Conservation (phyloP, 1,284 basidiomycete species). For the Macrocybe sp. region DNA sequence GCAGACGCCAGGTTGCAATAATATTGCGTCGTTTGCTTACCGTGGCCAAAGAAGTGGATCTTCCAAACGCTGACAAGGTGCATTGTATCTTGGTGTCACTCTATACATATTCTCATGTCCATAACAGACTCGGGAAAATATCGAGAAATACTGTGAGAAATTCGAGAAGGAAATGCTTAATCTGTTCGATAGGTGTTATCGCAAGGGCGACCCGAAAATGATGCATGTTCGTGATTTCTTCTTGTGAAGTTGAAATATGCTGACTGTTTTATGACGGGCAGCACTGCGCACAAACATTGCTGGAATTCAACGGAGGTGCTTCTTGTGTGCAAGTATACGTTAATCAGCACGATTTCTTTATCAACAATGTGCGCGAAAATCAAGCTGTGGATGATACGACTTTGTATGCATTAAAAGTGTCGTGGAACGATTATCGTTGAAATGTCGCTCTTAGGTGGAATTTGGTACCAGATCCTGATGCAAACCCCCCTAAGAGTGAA, state of each 20-base stretch:
- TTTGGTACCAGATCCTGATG: slow-evolving; percentile 74
- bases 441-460: slow-evolving; percentile 61
- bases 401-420: slow-evolving; percentile 44
- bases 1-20: slow-evolving; percentile 85
- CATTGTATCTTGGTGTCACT: slow-evolving; percentile 1
- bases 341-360: slow-evolving; percentile 99
- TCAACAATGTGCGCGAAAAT: slow-evolving; percentile 75
- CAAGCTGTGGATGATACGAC: slow-evolving; percentile 50
- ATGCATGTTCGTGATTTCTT: slow-evolving; percentile 72
- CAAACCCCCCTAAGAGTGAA: slow-evolving; percentile 76
- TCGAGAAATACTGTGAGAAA: slow-evolving; percentile 95
- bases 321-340: slow-evolving; percentile 99
- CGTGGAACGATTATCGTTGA: too few species aligned
- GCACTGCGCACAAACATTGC: slow-evolving; percentile 95
- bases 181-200: slow-evolving; percentile 92
- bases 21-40: slow-evolving; percentile 85
- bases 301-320: slow-evolving; percentile 97
- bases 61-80: slow-evolving; percentile 78
- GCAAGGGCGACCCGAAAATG: slow-evolving; percentile 96
- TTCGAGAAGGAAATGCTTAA: slow-evolving; percentile 99
- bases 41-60: slow-evolving; percentile 90
- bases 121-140: slow-evolving; percentile 73
- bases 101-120: slow-evolving; percentile 2
- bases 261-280: slow-evolving; percentile 24
- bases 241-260: slow-evolving; percentile 1